phyloP scores from a whole-genome alignment of 306 rosid genomes.

The Begonia peltatifolia region DNA sequence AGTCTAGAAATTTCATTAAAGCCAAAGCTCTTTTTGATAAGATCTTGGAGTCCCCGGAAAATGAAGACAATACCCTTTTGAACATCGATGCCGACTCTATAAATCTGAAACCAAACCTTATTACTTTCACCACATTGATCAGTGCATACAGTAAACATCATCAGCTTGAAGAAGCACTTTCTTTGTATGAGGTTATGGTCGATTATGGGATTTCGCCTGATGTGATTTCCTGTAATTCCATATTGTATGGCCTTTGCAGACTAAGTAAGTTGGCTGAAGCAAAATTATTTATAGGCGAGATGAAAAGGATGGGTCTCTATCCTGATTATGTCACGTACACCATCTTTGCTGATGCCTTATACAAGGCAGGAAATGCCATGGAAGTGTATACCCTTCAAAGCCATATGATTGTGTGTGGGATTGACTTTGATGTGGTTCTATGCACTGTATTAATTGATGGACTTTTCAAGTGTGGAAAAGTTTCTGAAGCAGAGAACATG shows the following conservation, averaged over 20 bases:
- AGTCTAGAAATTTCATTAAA: conserved; percentile 29
- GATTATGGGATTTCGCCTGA: conserved; percentile 52
- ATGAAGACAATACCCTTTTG: conserved; percentile 10
- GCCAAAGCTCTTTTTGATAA: conserved; percentile 34
- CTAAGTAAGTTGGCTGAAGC: conserved; percentile 62
- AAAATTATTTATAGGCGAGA: conserved; percentile 45
- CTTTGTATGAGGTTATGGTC: conserved; percentile 64
- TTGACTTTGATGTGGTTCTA: conserved; percentile 44
- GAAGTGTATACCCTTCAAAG: conserved; percentile 56
- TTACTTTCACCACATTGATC: conserved; percentile 48
- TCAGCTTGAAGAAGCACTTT: conserved; percentile 46
- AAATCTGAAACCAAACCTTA: conserved; percentile 39
- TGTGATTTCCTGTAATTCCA: conserved; percentile 49
- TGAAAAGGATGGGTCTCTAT: conserved; percentile 52
- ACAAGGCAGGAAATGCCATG: conserved; percentile 40
- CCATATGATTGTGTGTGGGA: conserved; percentile 72
- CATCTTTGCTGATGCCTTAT: conserved; percentile 38
- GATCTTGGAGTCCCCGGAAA: conserved; percentile 21
- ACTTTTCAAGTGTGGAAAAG: conserved; percentile 56
- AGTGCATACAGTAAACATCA: conserved; percentile 35
- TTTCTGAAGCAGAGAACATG: conserved; percentile 44
- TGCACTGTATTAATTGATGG: conserved; percentile 65
- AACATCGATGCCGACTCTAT: conserved; percentile 8
- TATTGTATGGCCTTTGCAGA: conserved; percentile 64
- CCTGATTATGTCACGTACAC: conserved; percentile 69